These are phyloP conservation scores for Przewalskia tangutica DNA, from an alignment of 257 asterid species.

Conservation along the genomic window DNA sequence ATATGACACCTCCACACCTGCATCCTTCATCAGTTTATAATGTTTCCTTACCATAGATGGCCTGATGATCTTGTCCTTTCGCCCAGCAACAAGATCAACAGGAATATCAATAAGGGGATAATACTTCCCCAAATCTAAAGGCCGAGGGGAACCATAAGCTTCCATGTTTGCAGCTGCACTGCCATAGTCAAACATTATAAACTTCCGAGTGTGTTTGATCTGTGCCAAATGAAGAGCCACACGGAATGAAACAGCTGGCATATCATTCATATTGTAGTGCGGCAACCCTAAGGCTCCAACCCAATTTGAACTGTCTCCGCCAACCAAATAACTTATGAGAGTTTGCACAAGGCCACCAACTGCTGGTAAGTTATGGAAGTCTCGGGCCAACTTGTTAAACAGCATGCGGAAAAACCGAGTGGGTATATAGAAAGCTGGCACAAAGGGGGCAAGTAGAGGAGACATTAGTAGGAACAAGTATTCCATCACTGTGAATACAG, in stretches of 20 bases:
- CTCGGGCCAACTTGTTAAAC: slow-evolving; percentile 79
- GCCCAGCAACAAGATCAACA: slow-evolving; percentile 86
- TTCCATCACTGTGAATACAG: slow-evolving; percentile 48
- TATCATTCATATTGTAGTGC: slow-evolving; percentile 94
- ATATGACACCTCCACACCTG: slow-evolving; percentile 64
- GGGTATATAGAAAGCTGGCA: slow-evolving; percentile 92
- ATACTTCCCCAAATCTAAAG: slow-evolving; percentile 67
- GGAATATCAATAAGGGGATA: slow-evolving; percentile 71
- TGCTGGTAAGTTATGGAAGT: slow-evolving; percentile 89
- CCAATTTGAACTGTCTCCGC: slow-evolving; percentile 99
- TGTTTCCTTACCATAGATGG: slow-evolving; percentile 87
- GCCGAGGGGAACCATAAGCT: slow-evolving; percentile 62
- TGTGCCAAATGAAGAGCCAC: slow-evolving; percentile 91
- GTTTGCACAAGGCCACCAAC: slow-evolving; percentile 97
- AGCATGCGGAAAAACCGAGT: slow-evolving; percentile 91
- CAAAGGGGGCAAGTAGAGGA: slow-evolving; percentile 51
- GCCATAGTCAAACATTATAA: slow-evolving; percentile 79
- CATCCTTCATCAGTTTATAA: slow-evolving; percentile 70
- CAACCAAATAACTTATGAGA: slow-evolving; percentile 76
- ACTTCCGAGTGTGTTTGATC: slow-evolving; percentile 61
- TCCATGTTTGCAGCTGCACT: slow-evolving; percentile 55
- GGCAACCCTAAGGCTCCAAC: slow-evolving; percentile 85
- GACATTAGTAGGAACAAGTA: slow-evolving; percentile 37
- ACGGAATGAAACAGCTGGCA: slow-evolving; percentile 80
- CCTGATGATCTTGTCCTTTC: slow-evolving; percentile 70